Percentiles rank a stretch among this genome's conserved stretches.
Evolutionary conservation across 192 early-diverging fungal genomes (phyloP).

Genomic region (Backusella luteola): DNA sequence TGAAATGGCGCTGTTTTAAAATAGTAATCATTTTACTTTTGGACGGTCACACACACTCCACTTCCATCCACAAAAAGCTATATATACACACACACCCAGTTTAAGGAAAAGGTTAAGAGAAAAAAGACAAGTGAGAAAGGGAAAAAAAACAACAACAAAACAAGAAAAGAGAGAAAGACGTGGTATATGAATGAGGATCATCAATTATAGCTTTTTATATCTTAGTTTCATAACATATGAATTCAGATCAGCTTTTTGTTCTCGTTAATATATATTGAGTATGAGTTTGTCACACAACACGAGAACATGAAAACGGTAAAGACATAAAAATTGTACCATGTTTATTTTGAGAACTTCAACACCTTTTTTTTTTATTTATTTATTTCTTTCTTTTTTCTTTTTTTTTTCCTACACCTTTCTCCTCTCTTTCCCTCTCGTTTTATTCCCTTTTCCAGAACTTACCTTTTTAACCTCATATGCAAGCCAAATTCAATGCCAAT

Average conservation of each 20-base stretch:
- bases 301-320: not conserved
- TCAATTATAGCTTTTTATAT: not conserved
- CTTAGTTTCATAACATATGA: not conserved
- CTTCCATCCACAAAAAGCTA: not conserved
- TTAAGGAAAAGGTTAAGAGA: not conserved
- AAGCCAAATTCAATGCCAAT: not conserved
- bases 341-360: conserved; percentile 4
- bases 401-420: not conserved
- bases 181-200: too few species aligned
- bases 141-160: not conserved
- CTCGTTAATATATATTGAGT: conserved; percentile 3
- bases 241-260: not conserved
- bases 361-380: not conserved
- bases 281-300: not conserved
- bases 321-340: not conserved
- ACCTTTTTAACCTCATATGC: not conserved
- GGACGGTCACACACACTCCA: not conserved
- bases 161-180: not conserved
- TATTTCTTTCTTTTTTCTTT: not conserved
- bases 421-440: not conserved
- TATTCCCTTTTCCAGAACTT: too few species aligned
- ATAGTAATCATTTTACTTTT: not conserved
- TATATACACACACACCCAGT: not conserved
- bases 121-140: not conserved
- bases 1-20: not conserved